Evolutionary conservation across 2,329 filamentous ascomycete genomes (phyloP), one percentile per base, ranked within the genome.

Genomic region (Colletotrichum liaoningense): DNA sequence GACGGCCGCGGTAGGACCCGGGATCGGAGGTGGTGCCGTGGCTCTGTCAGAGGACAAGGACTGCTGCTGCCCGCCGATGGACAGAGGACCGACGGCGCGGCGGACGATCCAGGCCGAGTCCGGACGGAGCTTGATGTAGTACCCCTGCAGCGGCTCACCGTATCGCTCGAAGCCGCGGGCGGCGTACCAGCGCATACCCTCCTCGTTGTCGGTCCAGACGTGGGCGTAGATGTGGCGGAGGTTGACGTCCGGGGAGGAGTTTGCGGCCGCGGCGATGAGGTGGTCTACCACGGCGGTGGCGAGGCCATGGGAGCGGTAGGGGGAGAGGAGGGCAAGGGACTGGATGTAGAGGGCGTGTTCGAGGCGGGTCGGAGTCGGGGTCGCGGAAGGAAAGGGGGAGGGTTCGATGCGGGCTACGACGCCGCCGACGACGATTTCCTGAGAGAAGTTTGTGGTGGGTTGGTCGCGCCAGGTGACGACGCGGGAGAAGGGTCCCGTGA

Each of bases 141-240:
- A 93, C 3, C 87, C 87, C 42, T 84, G 79, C 11, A 92, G 79
- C n/a, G 85, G 83, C 46, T 84, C 77, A 16, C 83, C 85, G 62
- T 86, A 84, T 63, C 84, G 83, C 71, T 79, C 77, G 79, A 93
- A 93, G 3, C 90, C 89, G 11, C 89, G 86, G 28, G 85, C 84
- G 38, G 83, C 78, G 81, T 93, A 93, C 91, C 91, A 93, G 70
- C 84, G 84, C 74, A 93, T 81, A 0, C 87, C 91, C 24, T 92
- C 91, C 2, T 88, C 86, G 79, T 92, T 93, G 72, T 90, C 87
- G 12, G 91, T 91, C 91, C 91, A 93, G 19, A 93, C 91, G 79
- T 93, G 91, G 5, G 91, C 91, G 75, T 90, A 92, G 19, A 92
- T 83, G 56, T 84, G 77, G 46, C 76, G 77, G 42, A 86, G 84